Conservation (phyloP, 1,284 basidiomycete genomes). For the Entoloma clypeatum region DNA sequence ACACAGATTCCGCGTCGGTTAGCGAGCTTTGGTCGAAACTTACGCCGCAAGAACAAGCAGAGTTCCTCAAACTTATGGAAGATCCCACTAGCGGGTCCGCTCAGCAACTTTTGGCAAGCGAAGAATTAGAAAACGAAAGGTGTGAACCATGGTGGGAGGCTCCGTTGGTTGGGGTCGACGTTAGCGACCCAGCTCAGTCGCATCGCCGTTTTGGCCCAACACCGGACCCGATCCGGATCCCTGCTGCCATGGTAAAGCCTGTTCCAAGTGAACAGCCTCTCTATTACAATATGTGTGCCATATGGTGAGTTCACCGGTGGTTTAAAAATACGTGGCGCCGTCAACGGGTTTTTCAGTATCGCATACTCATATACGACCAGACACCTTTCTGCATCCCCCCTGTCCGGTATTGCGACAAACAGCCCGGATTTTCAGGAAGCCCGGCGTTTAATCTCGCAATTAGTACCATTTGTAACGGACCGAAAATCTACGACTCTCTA, state of each 20-base stretch:
- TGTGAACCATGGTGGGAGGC: slow-evolving; percentile 66
- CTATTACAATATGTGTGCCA: slow-evolving; percentile 59
- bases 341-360: slow-evolving; percentile 39
- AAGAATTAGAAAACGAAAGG: slow-evolving; percentile 45
- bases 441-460: slow-evolving; percentile 41
- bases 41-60: slow-evolving; percentile 51
- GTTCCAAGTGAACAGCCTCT: slow-evolving; percentile 42
- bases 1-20: slow-evolving; percentile 47
- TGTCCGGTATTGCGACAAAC: slow-evolving; percentile 38
- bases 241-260: slow-evolving; percentile 42
- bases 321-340: not conserved
- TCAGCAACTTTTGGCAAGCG: slow-evolving; percentile 55
- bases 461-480: slow-evolving; percentile 61
- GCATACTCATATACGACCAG: slow-evolving; percentile 65
- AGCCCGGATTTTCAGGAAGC: slow-evolving; percentile 45
- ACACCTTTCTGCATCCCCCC: slow-evolving; percentile 52
- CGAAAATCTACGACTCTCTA: slow-evolving; percentile 50
- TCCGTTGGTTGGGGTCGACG: slow-evolving; percentile 15
- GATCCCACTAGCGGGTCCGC: slow-evolving; percentile 58
- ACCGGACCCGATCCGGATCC: slow-evolving; percentile 49
- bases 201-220: slow-evolving; percentile 30
- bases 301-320: slow-evolving; percentile 65
- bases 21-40: slow-evolving; percentile 66
- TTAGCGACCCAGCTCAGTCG: slow-evolving; percentile 4
- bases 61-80: slow-evolving; percentile 53